Evolutionary conservation across 768 basidiomycete species (phyloP).

Genomic region (Plicaturopsis crispa): DNA sequence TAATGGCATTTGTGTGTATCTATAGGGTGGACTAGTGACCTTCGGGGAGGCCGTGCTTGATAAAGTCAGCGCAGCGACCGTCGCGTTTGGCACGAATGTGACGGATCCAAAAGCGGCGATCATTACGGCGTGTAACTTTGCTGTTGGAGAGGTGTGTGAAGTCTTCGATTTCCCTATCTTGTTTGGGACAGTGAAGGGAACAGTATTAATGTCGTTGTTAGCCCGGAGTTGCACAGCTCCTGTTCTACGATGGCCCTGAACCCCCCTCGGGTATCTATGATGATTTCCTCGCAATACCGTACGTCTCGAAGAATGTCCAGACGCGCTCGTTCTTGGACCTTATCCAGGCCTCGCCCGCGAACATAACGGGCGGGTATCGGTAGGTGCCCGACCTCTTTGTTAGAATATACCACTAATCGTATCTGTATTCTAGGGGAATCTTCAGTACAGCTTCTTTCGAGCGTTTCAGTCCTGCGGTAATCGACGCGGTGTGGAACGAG

Average conservation of each 20-base stretch:
- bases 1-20: too few relatives aligned
- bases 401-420: too few relatives aligned
- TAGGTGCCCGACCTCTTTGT: slow-evolving; percentile 7
- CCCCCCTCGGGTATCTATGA: slow-evolving; percentile 37
- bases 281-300: too few relatives aligned
- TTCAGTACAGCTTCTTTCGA: too few relatives aligned
- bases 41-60: too few relatives aligned
- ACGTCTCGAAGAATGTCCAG: slow-evolving; percentile 32
- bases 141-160: slow-evolving; percentile 25
- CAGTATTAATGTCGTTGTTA: slow-evolving; percentile 4
- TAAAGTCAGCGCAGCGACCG: slow-evolving; percentile 25
- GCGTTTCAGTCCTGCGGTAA: too few relatives aligned
- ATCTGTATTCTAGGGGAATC: too few relatives aligned
- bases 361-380: slow-evolving; percentile 22
- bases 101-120: slow-evolving; percentile 45
- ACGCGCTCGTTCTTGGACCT: slow-evolving; percentile 35
- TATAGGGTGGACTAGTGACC: slow-evolving; percentile 46
- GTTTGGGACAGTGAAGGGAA: too few relatives aligned
- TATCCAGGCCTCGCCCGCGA: slow-evolving; percentile 27
- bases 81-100: slow-evolving; percentile 30
- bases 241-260: slow-evolving; percentile 55
- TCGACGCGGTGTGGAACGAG: too few relatives aligned
- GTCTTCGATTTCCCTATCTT: too few relatives aligned
- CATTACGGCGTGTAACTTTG: slow-evolving; percentile 36
- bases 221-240: slow-evolving; percentile 18